Base-by-base conservation (phyloP, 306 rosid genomes). In the Quercus alba region DNA sequence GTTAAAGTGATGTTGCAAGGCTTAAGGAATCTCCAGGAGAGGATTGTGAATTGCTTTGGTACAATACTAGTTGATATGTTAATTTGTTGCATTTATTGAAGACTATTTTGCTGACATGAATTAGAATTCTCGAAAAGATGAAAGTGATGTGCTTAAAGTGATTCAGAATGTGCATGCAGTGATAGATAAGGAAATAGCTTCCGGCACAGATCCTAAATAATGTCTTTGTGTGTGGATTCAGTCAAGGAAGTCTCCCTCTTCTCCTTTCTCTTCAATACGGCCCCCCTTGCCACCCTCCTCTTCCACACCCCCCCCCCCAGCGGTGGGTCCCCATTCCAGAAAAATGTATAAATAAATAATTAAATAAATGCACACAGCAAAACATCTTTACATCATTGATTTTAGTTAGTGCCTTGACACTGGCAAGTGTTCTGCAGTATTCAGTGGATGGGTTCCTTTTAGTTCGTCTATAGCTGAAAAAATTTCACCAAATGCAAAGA, bases 171-270 rank as follows among this genome's bases (percentile, higher is more conserved):
- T 94, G 51, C 95, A 93, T 83, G 90, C 94, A 74, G 86, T 85
- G 70, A 91, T 91, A 81, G 97, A 94, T 88, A 89, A 86, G 88
- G 97, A 89, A 85, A 85, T 91, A 81, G 94, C 93, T 66, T 84
- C 89, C 73, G 92, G 97, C 80, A 86, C 86, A 76, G 83, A 84
- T 84, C 97, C 97, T 46, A 86, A 88, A 81, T 55, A 90, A 92
- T 56, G 84, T 94, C 74, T 92, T 92, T 77, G 82, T 94, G 77
- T 94, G 98, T 59, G 97, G 98, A 83, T 87, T 94, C 82, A 94
- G 97, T 77, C 97, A 94, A 89, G 97, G 97, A 89, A 97, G 97
- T 90, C 56, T 77, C 74, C 77, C 51, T 68, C 75, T 71, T 26
- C 28, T 38, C 46, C 8, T 38, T 35, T 0, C 44, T 6, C 44